Conservation (phyloP, 192 early-diverging fungal species). For the Borealophlyctis nickersoniae region DNA sequence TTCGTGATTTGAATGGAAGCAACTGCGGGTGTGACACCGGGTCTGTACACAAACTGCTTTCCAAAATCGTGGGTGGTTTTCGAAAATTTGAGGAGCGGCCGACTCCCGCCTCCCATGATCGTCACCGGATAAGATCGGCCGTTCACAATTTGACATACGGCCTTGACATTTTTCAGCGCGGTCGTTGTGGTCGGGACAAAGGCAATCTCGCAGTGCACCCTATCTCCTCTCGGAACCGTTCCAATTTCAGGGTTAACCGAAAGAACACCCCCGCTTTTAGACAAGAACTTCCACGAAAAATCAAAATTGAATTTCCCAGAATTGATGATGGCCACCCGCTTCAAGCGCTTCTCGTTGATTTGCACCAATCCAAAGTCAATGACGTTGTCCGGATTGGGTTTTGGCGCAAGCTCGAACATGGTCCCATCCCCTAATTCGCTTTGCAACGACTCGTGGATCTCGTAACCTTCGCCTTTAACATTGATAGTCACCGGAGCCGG, state of each 20-base stretch:
- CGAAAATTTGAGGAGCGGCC: conserved; percentile 44
- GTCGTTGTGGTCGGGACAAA: conserved; percentile 38
- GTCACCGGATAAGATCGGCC: conserved; percentile 44
- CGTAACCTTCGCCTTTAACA: conserved; percentile 62
- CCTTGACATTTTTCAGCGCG: conserved; percentile 43
- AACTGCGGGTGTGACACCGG: conserved; percentile 38
- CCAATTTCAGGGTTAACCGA: conserved; percentile 48
- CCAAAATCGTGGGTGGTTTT: conserved; percentile 46
- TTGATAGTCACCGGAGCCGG: conserved; percentile 56
- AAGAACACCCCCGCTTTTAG: conserved; percentile 24
- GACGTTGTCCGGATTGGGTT: conserved; percentile 32
- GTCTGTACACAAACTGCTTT: conserved; percentile 43
- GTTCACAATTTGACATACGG: conserved; percentile 53
- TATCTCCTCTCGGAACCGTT: conserved; percentile 51
- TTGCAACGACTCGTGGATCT: conserved; percentile 52
- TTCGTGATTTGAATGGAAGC: conserved; percentile 45
- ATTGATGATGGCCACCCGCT: conserved; percentile 49
- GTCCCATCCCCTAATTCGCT: conserved; percentile 50
- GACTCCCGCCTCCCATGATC: conserved; percentile 42
- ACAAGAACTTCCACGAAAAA: conserved; percentile 46
- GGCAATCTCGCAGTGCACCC: conserved; percentile 43
- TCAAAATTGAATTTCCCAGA: conserved; percentile 61
- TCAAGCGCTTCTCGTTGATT: conserved; percentile 52
- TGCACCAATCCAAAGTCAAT: conserved; percentile 60
- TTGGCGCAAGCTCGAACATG: conserved; percentile 33